phyloP scores from a whole-genome alignment of 176 grass and related monocot genomes.

The Phyllostachys edulis region DNA sequence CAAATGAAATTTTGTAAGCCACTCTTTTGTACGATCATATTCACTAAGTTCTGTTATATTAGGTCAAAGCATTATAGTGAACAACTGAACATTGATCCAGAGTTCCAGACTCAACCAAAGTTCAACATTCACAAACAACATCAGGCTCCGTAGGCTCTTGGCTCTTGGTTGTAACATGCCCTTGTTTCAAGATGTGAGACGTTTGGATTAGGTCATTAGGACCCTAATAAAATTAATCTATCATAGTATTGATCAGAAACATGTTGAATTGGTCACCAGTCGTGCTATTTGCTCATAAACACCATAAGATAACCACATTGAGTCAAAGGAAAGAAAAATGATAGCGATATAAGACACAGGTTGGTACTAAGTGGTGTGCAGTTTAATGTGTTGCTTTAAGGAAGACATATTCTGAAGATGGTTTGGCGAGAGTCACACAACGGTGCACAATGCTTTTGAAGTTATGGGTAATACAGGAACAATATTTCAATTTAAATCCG shows the following conservation, averaged over 20 bases:
- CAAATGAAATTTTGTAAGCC: background rate
- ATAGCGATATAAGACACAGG: background rate
- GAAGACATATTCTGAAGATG: constrained; percentile 7
- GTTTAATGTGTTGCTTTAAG: background rate
- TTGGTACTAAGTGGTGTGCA: background rate
- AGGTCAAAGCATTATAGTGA: background rate
- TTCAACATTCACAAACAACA: background rate
- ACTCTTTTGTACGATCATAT: background rate
- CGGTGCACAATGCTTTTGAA: background rate
- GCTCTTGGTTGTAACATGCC: background rate
- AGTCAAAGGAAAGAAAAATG: constrained; percentile 35
- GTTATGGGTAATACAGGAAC: background rate
- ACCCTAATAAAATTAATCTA: background rate
- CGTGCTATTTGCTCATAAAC: background rate
- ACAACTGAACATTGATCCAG: background rate
- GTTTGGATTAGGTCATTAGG: background rate
- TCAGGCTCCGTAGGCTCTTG: background rate
- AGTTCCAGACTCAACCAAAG: background rate
- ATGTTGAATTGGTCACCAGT: background rate
- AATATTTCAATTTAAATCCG: background rate
- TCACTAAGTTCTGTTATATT: background rate
- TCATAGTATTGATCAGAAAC: background rate
- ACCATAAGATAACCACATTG: constrained; percentile 6
- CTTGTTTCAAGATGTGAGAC: background rate
- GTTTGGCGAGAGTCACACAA: background rate